Conservation (phyloP, 2,329 filamentous ascomycete species). For the Raffaelea ambrosiae region DNA sequence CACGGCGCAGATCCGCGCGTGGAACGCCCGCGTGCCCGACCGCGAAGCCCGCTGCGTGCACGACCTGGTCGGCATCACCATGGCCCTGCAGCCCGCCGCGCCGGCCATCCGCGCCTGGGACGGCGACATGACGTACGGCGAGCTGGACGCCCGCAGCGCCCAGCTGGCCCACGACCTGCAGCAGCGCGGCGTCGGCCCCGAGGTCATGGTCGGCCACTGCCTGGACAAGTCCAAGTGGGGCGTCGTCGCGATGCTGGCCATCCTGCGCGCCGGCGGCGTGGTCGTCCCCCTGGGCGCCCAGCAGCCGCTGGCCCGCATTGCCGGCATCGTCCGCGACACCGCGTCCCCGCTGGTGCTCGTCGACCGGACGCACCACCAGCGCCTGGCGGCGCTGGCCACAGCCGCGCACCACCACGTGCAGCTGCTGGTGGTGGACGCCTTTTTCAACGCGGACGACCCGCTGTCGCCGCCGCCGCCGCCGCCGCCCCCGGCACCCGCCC, state of each 20-base stretch:
- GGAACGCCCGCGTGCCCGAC: neutral
- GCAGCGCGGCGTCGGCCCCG: slow-evolving; percentile 38
- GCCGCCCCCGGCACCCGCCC: neutral
- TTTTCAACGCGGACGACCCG: neutral
- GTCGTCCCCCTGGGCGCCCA: slow-evolving; percentile 41
- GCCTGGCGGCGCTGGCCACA: neutral
- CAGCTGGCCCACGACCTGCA: slow-evolving; percentile 22
- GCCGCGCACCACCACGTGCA: neutral
- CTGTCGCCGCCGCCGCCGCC: no score
- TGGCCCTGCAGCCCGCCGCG: slow-evolving; percentile 14
- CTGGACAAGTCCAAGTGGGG: slow-evolving; percentile 63
- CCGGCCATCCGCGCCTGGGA: slow-evolving; percentile 22
- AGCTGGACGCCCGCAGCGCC: slow-evolving; percentile 14
- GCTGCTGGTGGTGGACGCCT: neutral
- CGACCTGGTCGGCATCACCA: slow-evolving; percentile 7
- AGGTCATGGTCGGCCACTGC: slow-evolving; percentile 56
- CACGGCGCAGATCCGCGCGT: neutral
- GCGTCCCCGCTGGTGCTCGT: neutral
- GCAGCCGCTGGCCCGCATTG: slow-evolving; percentile 21
- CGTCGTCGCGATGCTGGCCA: slow-evolving; percentile 61
- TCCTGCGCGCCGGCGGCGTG: slow-evolving; percentile 42
- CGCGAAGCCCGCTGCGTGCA: neutral
- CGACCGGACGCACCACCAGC: neutral
- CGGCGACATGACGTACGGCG: slow-evolving; percentile 19
- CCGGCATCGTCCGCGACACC: slow-evolving; percentile 7